Conservation (phyloP, 352 stramenopile species). For the Thalassiosira livingstoniorum region DNA sequence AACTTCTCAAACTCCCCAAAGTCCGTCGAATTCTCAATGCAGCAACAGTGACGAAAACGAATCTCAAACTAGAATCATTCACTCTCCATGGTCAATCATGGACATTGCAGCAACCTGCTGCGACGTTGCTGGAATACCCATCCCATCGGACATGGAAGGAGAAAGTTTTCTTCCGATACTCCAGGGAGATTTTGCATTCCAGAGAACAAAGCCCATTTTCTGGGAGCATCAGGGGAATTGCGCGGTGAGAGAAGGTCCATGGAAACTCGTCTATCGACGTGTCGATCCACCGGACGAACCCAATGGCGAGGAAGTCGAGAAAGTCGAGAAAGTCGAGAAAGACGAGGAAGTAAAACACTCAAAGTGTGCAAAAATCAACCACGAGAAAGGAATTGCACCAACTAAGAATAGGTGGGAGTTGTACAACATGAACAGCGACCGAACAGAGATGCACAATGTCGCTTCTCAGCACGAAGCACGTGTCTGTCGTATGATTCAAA, state of each 20-base stretch:
- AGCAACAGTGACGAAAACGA: not conserved
- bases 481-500: conserved; percentile 33
- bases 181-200: conserved; percentile 14
- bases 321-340: conserved; percentile 11
- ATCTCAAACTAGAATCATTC: conserved; percentile 33
- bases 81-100: conserved; percentile 61
- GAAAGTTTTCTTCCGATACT: conserved; percentile 62
- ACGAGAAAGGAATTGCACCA: too few species aligned
- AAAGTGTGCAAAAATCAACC: too few species aligned
- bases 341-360: too few species aligned
- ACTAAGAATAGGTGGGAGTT: conserved; percentile 57
- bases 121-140: conserved; percentile 41
- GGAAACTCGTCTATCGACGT: conserved; percentile 63
- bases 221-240: conserved; percentile 69
- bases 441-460: conserved; percentile 57
- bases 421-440: conserved; percentile 60
- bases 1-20: too few species aligned
- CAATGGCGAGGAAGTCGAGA: not conserved
- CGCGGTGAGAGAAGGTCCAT: conserved; percentile 50
- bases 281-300: conserved; percentile 9
- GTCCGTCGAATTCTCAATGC: too few species aligned
- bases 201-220: conserved; percentile 49
- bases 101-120: conserved; percentile 65
- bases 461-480: conserved; percentile 35
- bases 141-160: conserved; percentile 44